phyloP scores from a whole-genome alignment of 371 early-diverging fungal genomes.

The Paraphysoderma sedebokerense region DNA sequence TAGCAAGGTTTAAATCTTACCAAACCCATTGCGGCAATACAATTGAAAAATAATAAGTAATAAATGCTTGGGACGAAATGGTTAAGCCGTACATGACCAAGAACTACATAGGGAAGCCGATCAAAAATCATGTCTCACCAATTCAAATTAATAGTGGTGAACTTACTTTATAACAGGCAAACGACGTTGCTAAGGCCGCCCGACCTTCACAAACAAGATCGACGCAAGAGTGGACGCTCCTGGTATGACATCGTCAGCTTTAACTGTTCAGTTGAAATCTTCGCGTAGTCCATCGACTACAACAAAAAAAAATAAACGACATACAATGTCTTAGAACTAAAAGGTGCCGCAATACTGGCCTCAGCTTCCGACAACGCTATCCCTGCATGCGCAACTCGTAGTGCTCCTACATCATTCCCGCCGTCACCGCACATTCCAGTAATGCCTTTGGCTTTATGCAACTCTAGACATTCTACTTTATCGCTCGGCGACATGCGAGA shows the following conservation, averaged over 20 bases:
- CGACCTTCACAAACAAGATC: conserved; percentile 54
- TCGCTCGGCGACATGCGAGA: conserved; percentile 58
- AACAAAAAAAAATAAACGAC: no score
- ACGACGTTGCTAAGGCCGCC: conserved; percentile 49
- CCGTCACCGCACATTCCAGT: conserved; percentile 92
- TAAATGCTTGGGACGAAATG: conserved; percentile 48
- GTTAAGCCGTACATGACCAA: conserved; percentile 61
- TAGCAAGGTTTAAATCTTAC: no score
- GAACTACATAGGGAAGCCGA: no score
- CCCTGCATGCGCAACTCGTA: conserved; percentile 79
- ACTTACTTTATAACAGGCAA: conserved; percentile 47
- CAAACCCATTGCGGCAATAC: conserved; percentile 39
- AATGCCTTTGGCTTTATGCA: conserved; percentile 45
- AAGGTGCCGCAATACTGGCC: conserved; percentile 69
- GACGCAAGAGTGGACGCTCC: conserved; percentile 49
- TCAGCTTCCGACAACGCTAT: conserved; percentile 72
- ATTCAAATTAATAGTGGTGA: background rate
- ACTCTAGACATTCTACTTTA: conserved; percentile 41
- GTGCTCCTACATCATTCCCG: conserved; percentile 87
- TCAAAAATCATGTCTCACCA: no score
- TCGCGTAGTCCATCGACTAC: no score
- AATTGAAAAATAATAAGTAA: conserved; percentile 20
- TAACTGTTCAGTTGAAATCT: no score
- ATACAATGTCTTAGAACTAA: conserved; percentile 52
- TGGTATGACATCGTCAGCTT: no score